Evolutionary conservation across 2,329 filamentous ascomycete genomes (phyloP).

Genomic region (Venturia aucupariae): DNA sequence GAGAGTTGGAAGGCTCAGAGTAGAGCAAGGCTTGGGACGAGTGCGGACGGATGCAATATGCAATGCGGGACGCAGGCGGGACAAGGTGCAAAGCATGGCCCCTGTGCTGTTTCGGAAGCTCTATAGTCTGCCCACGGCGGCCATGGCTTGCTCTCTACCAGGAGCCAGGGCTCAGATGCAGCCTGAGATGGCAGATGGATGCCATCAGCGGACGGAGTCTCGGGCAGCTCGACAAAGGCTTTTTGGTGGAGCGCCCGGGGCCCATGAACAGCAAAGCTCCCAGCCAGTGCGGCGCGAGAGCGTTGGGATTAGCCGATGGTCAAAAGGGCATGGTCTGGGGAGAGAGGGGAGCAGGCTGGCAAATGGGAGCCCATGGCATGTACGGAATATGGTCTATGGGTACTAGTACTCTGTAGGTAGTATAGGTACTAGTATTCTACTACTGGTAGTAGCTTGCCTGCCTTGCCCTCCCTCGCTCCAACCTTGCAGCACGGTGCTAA

Average conservation of each 20-base stretch:
- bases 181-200: neutral
- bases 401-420: too few species aligned
- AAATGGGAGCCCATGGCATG: slow-evolving; percentile 2
- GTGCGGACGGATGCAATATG: slow-evolving; percentile 10
- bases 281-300: slow-evolving; percentile 1
- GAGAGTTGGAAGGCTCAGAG: neutral
- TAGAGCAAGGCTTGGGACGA: slow-evolving; percentile 10
- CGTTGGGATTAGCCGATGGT: neutral
- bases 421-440: too few species aligned
- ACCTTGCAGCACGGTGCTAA: neutral
- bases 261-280: neutral
- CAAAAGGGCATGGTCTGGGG: neutral
- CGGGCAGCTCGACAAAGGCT: slow-evolving; percentile 8
- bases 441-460: too few species aligned
- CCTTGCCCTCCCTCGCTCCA: neutral
- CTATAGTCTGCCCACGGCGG: neutral
- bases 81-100: slow-evolving; percentile 8
- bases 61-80: slow-evolving; percentile 14
- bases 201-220: slow-evolving; percentile 10
- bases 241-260: slow-evolving; percentile 4
- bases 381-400: too few species aligned
- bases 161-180: neutral
- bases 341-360: neutral
- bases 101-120: slow-evolving; percentile 7
- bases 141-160: neutral